Base-by-base conservation (phyloP, 2,329 filamentous ascomycete species). In the Sordariomycetes sp. region DNA sequence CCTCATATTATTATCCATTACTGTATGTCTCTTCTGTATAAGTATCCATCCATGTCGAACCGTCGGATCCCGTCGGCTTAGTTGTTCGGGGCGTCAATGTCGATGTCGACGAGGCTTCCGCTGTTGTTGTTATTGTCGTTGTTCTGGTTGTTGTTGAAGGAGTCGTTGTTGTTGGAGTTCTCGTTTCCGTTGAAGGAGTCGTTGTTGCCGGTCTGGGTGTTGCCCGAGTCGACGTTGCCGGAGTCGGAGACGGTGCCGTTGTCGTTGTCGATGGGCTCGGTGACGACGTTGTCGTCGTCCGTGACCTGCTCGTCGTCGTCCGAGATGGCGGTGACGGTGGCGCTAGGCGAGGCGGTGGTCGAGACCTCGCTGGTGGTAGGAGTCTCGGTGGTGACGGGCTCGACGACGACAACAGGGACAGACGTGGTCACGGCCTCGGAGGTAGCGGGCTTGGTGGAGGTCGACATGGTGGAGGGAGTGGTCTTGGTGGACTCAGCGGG, bases 301-400 rank as follows among this genome's bases (percentile, higher is more conserved):
- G 41, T 43, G 21, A 47, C 42, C 17, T 23, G 17, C 6, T 11
- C 8, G 21, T 24, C n/a, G 21, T 24, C n/a, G 21, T 30, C 9
- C 8, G 15, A 7, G 9, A 9, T 18, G 30, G 30, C n/a, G n/a
- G n/a, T n/a, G 30, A 11, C 16, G 16, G 15, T 9, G 16, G 18
- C 16, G 21, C 21, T 11, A n/a, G n/a, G n/a, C n/a, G n/a, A 9
- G 9, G 9, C 23, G 23, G 23, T 25, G n/a, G 23, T n/a, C n/a
- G n/a, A n/a, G 9, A 9, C 23, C 9, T 25, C 23, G 9, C n/a
- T 25, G n/a, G 23, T 25, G n/a, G 23, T 25, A 25, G 23, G 23
- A 25, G n/a, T n/a, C 9, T 9, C 11, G 3, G 30, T 32, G 8
- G 30, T 19, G 15, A 19, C 30, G 27, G 15, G 10, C 27, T 30